phyloP scores from a whole-genome alignment of 805 yeast genomes.

The Suhomyces emberorum region DNA sequence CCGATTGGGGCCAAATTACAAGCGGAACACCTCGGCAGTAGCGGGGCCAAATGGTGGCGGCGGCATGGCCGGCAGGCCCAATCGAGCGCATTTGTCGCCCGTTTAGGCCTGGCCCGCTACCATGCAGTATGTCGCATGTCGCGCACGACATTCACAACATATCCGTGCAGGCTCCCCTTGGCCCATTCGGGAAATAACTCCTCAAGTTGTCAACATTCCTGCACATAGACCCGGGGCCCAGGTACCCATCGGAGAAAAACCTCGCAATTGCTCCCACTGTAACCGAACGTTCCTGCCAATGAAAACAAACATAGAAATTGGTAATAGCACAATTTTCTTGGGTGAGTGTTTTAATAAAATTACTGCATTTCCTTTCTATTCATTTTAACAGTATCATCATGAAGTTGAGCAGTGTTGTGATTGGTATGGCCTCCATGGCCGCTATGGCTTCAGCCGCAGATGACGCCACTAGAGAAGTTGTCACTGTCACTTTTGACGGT shows the following conservation, averaged over 20 bases:
- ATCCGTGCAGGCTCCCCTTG: not conserved
- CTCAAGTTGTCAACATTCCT: not conserved
- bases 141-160: not conserved
- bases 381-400: no score
- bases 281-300: constrained; percentile 3
- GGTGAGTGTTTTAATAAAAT: no score
- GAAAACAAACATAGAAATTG: constrained; percentile 4
- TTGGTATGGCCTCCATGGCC: constrained; percentile 39
- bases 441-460: constrained; percentile 21
- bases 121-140: not conserved
- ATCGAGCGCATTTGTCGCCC: no score
- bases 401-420: constrained; percentile 43
- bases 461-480: constrained; percentile 12
- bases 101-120: no score
- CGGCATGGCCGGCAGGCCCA: no score
- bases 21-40: no score
- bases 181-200: not conserved
- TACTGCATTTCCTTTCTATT: no score
- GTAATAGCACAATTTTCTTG: not conserved
- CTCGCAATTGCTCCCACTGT: not conserved
- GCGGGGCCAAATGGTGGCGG: no score
- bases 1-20: no score
- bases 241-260: not conserved
- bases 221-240: not conserved
- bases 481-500: constrained; percentile 30